Conservation (phyloP, 345 rosid genomes). For the Citropsis articulata region DNA sequence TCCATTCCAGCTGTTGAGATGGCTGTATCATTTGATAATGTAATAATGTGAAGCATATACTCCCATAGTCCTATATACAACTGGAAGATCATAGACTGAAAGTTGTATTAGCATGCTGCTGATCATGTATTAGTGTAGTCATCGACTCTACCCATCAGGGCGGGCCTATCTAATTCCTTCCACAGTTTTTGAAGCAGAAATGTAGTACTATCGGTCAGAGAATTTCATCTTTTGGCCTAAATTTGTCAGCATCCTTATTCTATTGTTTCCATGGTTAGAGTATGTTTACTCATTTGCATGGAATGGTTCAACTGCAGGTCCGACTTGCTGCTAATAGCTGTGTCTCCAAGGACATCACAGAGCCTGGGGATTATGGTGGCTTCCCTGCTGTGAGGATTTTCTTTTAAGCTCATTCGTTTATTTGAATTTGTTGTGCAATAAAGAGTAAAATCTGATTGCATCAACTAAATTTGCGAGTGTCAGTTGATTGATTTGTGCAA, state of each 20-base stretch:
- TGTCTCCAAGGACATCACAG: constrained; percentile 70
- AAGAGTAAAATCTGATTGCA: background rate
- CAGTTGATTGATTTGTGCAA: constrained; percentile 3
- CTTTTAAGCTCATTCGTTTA: background rate
- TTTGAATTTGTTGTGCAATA: background rate
- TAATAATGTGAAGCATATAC: background rate
- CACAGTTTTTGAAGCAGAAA: background rate
- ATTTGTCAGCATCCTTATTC: background rate
- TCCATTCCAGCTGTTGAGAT: background rate
- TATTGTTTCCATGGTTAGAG: background rate
- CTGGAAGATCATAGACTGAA: background rate
- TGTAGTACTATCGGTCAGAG: no score
- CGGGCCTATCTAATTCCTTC: background rate
- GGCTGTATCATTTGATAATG: background rate
- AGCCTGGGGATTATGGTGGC: constrained; percentile 86
- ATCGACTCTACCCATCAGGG: background rate
- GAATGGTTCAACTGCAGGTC: constrained; percentile 37
- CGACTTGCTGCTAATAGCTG: constrained; percentile 76
- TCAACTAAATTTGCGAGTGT: background rate
- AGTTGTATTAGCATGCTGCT: background rate
- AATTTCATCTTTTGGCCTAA: background rate
- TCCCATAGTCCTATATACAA: background rate
- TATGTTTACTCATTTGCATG: background rate
- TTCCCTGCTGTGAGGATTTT: constrained; percentile 74
- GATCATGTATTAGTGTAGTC: background rate